Percentiles rank a stretch among this genome's conserved stretches.
Evolutionary conservation across 2,329 filamentous ascomycete genomes (phyloP).

Genomic region (Scortechinia acanthostroma): DNA sequence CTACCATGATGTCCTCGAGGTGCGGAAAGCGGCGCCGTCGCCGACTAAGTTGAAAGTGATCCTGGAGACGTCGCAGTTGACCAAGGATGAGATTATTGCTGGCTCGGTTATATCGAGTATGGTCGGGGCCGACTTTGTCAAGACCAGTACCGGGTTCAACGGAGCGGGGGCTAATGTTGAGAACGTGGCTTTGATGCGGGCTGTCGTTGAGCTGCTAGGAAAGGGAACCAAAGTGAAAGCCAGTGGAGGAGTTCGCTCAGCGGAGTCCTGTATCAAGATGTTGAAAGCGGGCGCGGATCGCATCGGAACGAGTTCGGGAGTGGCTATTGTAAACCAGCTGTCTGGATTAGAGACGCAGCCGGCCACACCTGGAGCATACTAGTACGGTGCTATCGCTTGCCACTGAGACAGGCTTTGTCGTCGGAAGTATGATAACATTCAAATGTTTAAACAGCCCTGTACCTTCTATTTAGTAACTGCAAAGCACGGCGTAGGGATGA

Average conservation of each 20-base stretch:
- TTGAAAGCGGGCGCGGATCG: constrained; percentile 44
- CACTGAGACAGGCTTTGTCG: too few relatives aligned
- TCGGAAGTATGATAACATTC: too few relatives aligned
- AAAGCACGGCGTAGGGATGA: too few relatives aligned
- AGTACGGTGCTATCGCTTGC: too few relatives aligned
- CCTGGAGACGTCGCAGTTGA: constrained; percentile 46
- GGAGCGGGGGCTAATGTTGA: constrained; percentile 21
- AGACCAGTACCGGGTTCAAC: constrained; percentile 52
- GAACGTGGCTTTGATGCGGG: constrained; percentile 44
- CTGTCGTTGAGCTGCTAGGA: constrained; percentile 31
- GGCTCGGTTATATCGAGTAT: constrained; percentile 39
- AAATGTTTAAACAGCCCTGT: too few relatives aligned
- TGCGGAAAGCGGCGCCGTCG: constrained; percentile 34
- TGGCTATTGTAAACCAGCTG: too few relatives aligned
- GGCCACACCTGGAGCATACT: too few relatives aligned
- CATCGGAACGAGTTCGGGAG: constrained; percentile 40
- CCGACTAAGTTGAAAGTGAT: constrained; percentile 44
- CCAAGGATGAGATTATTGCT: constrained; percentile 37
- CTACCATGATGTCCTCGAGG: constrained; percentile 40
- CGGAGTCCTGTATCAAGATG: constrained; percentile 41
- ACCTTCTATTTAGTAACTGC: too few relatives aligned
- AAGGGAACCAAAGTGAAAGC: constrained; percentile 43
- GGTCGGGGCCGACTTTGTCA: constrained; percentile 48
- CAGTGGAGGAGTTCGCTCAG: constrained; percentile 42
- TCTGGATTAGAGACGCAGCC: too few relatives aligned